Conservation (phyloP, 345 rosid genomes). For the Zanthoxylum bungeanum region DNA sequence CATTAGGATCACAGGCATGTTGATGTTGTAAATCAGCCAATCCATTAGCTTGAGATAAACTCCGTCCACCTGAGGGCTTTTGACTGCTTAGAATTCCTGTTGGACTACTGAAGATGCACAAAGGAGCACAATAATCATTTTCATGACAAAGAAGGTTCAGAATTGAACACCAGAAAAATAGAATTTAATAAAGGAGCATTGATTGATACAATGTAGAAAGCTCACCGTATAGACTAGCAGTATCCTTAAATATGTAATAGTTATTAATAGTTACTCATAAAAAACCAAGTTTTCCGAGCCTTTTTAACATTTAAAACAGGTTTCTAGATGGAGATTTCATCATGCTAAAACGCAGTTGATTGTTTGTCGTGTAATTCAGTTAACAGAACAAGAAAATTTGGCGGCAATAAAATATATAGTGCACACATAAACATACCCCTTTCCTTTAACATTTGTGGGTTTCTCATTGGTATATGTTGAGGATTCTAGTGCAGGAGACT, state of each 20-base stretch:
- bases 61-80: constrained; percentile 33
- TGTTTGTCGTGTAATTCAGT: background rate
- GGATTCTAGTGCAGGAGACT: constrained; percentile 34
- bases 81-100: constrained; percentile 36
- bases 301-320: background rate
- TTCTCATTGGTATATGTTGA: constrained; percentile 31
- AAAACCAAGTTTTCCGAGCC: no score
- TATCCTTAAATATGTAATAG: background rate
- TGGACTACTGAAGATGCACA: constrained; percentile 28
- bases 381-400: background rate
- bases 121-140: background rate
- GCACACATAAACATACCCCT: constrained; percentile 43
- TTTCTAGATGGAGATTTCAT: background rate
- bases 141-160: background rate
- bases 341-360: background rate
- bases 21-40: constrained; percentile 29
- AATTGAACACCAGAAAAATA: background rate
- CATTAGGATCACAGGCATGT: constrained; percentile 25
- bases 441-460: constrained; percentile 29
- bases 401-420: background rate
- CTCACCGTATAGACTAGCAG: background rate
- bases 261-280: background rate
- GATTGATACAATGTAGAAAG: background rate
- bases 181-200: background rate
- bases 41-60: constrained; percentile 34